phyloP scores from a whole-genome alignment of 2,329 filamentous ascomycete species.

The Alternaria gaisen region DNA sequence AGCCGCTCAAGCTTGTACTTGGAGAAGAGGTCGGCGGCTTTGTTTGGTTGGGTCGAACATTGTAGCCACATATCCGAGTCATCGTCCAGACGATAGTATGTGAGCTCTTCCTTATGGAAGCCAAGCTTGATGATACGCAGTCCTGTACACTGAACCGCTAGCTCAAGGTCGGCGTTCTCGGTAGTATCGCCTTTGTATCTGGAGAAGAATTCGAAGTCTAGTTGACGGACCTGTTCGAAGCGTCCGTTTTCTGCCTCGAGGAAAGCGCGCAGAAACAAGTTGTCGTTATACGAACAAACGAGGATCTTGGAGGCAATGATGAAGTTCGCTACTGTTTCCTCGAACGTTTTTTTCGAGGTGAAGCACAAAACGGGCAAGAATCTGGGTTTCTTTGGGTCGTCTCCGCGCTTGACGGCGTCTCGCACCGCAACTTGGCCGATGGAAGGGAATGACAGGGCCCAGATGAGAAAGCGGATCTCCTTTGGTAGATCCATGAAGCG shows the following conservation, averaged over 20 bases:
- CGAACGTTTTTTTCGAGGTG: neutral
- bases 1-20: neutral
- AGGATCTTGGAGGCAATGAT: neutral
- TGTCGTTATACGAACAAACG: neutral
- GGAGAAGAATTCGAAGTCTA: neutral
- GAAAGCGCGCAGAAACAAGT: neutral
- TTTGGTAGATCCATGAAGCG: neutral
- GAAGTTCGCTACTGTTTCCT: neutral
- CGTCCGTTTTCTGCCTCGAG: neutral
- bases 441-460: neutral
- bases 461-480: neutral
- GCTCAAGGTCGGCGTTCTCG: neutral
- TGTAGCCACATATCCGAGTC: neutral
- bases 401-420: neutral
- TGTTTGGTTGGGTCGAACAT: neutral
- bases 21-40: neutral
- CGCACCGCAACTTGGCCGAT: neutral
- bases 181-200: neutral
- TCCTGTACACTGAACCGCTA: neutral
- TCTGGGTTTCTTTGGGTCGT: neutral
- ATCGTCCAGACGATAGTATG: neutral
- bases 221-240: neutral
- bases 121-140: neutral
- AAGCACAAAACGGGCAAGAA: neutral
- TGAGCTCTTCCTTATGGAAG: neutral